Conservation (phyloP, 1,139 yeast genomes). For the Pneumocystis murina region DNA sequence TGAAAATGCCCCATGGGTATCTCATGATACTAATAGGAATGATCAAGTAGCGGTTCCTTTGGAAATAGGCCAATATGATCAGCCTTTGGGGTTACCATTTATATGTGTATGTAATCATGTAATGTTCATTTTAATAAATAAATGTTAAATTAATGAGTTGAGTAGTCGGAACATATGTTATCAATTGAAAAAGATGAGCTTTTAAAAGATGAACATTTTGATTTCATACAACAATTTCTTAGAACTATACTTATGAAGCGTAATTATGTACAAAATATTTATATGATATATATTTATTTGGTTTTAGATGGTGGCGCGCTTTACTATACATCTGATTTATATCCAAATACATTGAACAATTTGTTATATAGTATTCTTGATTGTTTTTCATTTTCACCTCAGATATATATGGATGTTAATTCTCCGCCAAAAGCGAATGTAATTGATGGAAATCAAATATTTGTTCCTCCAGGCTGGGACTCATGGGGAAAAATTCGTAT, state of each 20-base stretch:
- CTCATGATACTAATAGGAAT: neutral
- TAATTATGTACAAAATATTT: neutral
- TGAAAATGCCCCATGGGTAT: neutral
- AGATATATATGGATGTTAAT: neutral
- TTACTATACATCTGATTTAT: slow-evolving; percentile 3
- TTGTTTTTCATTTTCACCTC: slow-evolving; percentile 7
- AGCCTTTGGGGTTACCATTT: slow-evolving; percentile 22
- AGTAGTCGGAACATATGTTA: slow-evolving; percentile 14
- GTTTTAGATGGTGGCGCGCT: slow-evolving; percentile 21
- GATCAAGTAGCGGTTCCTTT: slow-evolving; percentile 18
- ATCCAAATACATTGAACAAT: neutral
- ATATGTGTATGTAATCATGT: slow-evolving; percentile 18
- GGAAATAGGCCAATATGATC: slow-evolving; percentile 23
- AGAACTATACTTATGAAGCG: slow-evolving; percentile 35
- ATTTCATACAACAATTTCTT: slow-evolving; percentile 39
- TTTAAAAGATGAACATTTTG: slow-evolving; percentile 22
- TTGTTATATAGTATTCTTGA: slow-evolving; percentile 3
- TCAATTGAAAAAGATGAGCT: slow-evolving; percentile 13
- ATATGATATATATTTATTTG: neutral
- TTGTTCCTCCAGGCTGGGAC: slow-evolving; percentile 33
- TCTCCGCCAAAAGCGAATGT: slow-evolving; percentile 19
- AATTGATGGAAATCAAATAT: slow-evolving; percentile 26
- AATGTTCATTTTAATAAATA: neutral
- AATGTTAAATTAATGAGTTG: neutral
- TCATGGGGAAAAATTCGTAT: slow-evolving; percentile 24